Conservation (phyloP, 139 green algal species). For the Chlamydomonas applanata region DNA sequence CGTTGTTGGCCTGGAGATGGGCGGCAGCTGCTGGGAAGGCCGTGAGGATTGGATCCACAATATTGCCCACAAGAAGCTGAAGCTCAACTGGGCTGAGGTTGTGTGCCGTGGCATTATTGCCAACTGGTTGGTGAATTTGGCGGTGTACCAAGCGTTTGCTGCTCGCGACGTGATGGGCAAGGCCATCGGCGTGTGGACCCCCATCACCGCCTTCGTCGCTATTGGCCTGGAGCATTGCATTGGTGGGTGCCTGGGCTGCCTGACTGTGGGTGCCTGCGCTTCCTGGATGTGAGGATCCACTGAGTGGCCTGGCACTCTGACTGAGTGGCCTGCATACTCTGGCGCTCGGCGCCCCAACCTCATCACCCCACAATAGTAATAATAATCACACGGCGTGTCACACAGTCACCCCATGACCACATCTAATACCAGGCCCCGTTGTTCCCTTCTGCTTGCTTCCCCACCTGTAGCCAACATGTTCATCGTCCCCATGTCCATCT, state of each 20-base stretch:
- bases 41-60: slow-evolving; percentile 25
- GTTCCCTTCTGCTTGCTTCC: neutral
- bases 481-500: slow-evolving; percentile 50
- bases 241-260: too few relatives aligned
- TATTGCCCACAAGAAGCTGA: slow-evolving; percentile 42
- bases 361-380: too few relatives aligned
- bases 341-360: too few relatives aligned
- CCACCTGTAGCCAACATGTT: slow-evolving; percentile 70
- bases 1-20: slow-evolving; percentile 23
- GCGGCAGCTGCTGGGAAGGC: neutral
- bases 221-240: slow-evolving; percentile 69
- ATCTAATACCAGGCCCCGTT: too few relatives aligned
- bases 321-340: too few relatives aligned
- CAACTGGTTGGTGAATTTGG: slow-evolving; percentile 90
- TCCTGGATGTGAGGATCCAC: too few relatives aligned
- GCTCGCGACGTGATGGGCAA: slow-evolving; percentile 60
- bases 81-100: slow-evolving; percentile 29
- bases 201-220: slow-evolving; percentile 72
- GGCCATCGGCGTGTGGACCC: slow-evolving; percentile 58
- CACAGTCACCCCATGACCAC: too few relatives aligned
- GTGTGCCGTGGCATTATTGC: slow-evolving; percentile 67
- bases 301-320: too few relatives aligned
- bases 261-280: neutral
- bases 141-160: slow-evolving; percentile 63
- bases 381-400: too few relatives aligned